Evolutionary conservation across 345 rosid species (phyloP), one percentile per base, ranked within the genome.

Genomic region (Schrenkiella parvula): DNA sequence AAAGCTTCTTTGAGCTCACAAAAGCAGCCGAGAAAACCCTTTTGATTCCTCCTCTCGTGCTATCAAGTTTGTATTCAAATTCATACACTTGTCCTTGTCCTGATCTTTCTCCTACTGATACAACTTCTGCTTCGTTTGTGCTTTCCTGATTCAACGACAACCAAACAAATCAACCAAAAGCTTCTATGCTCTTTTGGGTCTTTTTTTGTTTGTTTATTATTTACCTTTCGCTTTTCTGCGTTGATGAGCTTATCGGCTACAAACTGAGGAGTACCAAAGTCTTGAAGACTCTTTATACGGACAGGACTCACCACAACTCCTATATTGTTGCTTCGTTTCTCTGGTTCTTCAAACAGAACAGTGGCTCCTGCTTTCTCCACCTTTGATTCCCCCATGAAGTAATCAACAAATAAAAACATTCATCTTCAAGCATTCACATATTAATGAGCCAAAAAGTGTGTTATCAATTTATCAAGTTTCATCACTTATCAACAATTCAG

Each of bases 351-450:
- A 72, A 90, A 90, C 73, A 93, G 80, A 71, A 72, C 92, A 15
- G 85, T 86, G 4, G 98, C 96, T 60, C 96, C 98, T 62, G 97
- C 92, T 82, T 89, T 93, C 10, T 90, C 97, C 72, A 89, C 88
- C 98, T 87, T 70, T 46, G 0, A 9, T 58, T 51, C 50, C 54
- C 8, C 32, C n/a, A n/a, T n/a, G n/a, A n/a, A 26, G 17, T 22
- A 3, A n/a, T 10, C 6, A 15, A 48, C 35, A 14, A 54, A 14
- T 5, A 53, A 19, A 43, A 47, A 53, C 19, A 52, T 6, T 52
- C 54, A 22, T 6, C 56, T 25, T 52, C 10, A 65, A 54, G 2
- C 2, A 9, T 35, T 10, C 13, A 10, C 3, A 35, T 11, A 31
- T 31, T 28, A 0, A 4, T 29, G 6, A 4, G 6, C 32, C 32